Conservation (phyloP, 441 rosid species). For the Brassica hybrid region DNA sequence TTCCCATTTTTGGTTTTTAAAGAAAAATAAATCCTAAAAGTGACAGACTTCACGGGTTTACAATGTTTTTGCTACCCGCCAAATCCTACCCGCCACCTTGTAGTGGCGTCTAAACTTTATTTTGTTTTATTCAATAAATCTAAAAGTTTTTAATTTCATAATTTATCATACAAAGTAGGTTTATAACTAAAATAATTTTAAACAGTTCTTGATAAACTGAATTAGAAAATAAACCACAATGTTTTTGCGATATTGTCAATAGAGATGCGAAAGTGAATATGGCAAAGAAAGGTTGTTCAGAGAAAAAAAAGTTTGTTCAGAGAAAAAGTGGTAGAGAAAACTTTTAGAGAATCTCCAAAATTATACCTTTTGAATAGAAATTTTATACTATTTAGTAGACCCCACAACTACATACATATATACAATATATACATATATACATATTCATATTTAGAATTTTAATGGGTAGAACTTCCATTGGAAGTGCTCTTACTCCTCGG, state of each 20-base stretch:
- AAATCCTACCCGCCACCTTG: constrained; percentile 3
- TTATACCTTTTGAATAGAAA: too few species aligned
- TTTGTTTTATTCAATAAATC: not conserved
- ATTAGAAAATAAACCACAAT: not conserved
- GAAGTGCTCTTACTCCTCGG: too few species aligned
- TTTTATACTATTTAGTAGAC: too few species aligned
- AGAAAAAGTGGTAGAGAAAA: not conserved
- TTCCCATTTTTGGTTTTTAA: not conserved
- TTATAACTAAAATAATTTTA: not conserved
- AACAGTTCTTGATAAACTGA: not conserved
- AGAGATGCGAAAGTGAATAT: not conserved
- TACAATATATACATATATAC: too few species aligned
- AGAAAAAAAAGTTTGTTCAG: not conserved
- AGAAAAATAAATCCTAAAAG: not conserved
- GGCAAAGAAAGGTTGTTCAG: not conserved
- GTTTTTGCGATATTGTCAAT: not conserved
- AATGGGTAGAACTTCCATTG: too few species aligned
- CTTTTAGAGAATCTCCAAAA: too few species aligned
- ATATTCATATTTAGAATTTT: too few species aligned
- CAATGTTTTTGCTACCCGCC: not conserved
- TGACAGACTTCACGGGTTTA: constrained; percentile 4
- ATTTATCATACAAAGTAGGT: not conserved
- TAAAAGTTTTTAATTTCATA: not conserved
- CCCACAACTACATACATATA: too few species aligned
- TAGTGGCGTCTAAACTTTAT: not conserved